Evolutionary conservation across 83 land plant species (phyloP), one percentile per base, ranked within the genome.

Genomic region (Picea mariana): DNA sequence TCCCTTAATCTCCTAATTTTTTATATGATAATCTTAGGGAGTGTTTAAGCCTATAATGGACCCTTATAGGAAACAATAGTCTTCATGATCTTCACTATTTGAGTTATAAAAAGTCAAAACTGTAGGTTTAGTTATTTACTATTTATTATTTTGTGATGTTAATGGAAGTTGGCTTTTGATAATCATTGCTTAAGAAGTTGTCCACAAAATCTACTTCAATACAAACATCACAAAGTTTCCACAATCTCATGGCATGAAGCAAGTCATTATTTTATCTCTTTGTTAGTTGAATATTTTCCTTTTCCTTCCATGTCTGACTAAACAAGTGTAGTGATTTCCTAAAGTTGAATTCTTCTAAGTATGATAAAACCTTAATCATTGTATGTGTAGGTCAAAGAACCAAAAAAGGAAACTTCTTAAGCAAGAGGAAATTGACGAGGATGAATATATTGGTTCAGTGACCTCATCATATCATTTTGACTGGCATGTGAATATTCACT

Each of bases 351-450:
- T 17, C 9, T 8, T 34, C 7, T 72, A 18, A 18, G 34, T 20
- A 44, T 42, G 44, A 42, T 20, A 55, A 72, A 7, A 72, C 9
- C 24, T 72, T 44, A 44, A 52, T 78, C 21, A 9, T 71, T 78
- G 31, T 24, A 3, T 17, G 52, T 85, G 2, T 85, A 88, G 90
- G 68, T 81, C 83, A 27, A 27, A 81, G 58, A 77, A 81, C 34
- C 49, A 80, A 62, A 83, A 78, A 15, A 67, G 71, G 77, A 88
- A 85, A 65, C 82, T 87, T 58, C 21, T 81, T 34, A 83, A 68
- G 60, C 81, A 85, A 81, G 87, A 26, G 24, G 31, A 67, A 0
- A 20, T 27, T 27, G 81, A 81, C 1, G 34, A 31, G 34, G 34
- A 31, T 31, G 34, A 31, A 31, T 31, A 31, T 31, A 31, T 31